phyloP scores from a whole-genome alignment of 2,329 filamentous ascomycete species.

The Aciculosporium take region DNA sequence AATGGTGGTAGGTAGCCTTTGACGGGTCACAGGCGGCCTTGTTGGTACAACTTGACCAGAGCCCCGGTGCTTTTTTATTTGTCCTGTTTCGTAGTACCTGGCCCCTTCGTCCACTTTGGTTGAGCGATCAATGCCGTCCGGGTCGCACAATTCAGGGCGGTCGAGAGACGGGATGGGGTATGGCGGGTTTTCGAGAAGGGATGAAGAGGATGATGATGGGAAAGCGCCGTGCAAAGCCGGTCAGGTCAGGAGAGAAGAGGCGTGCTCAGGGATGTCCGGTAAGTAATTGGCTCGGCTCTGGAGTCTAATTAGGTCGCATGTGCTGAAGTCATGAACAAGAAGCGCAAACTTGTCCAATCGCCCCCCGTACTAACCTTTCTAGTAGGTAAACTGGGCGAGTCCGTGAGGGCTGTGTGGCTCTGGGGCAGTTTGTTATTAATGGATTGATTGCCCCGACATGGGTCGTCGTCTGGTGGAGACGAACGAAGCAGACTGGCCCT shows the following conservation, averaged over 20 bases:
- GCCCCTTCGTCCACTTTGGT: no score
- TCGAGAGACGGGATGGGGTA: not conserved
- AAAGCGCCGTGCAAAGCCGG: not conserved
- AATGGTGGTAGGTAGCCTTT: not conserved
- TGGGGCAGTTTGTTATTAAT: no score
- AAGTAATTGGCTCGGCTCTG: not conserved
- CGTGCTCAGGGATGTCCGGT: no score
- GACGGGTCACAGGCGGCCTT: not conserved
- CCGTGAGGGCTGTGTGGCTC: no score
- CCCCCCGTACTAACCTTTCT: no score
- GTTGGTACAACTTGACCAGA: no score
- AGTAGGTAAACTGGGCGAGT: no score
- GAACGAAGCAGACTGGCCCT: no score
- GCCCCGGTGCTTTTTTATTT: no score
- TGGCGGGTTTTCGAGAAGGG: not conserved
- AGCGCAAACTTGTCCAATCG: not conserved
- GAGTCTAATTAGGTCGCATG: not conserved
- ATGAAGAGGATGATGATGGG: not conserved
- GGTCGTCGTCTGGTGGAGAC: no score
- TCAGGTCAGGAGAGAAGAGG: conserved; percentile 1
- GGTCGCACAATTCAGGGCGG: not conserved
- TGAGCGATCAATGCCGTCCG: not conserved
- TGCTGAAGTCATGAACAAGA: conserved; percentile 1
- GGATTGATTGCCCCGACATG: no score
- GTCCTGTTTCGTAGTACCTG: no score